These are phyloP conservation scores for Trypanosoma theileri DNA, from an alignment of 208 protist species.

Conservation along the genomic window DNA sequence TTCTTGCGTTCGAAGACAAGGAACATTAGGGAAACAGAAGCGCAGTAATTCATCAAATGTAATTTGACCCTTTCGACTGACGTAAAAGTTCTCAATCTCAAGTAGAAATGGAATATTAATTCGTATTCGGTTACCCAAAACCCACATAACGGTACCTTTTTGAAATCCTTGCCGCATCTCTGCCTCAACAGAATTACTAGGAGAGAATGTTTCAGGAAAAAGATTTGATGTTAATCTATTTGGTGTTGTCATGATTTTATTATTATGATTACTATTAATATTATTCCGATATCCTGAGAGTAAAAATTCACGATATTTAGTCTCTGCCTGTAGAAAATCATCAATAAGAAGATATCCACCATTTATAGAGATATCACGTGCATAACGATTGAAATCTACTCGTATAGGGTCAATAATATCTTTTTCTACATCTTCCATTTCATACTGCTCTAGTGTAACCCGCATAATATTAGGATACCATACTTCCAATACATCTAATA, in stretches of 20 bases:
- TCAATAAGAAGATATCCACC: conserved; percentile 17
- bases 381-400: conserved; percentile 23
- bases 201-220: background rate
- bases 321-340: conserved; percentile 20
- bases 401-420: conserved; percentile 19
- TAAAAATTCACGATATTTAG: conserved; percentile 6
- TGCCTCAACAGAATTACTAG: conserved; percentile 8
- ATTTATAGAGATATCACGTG: background rate
- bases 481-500: conserved; percentile 34
- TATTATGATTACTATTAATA: background rate
- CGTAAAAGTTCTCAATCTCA: conserved; percentile 29
- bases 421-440: conserved; percentile 12
- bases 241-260: background rate
- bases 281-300: background rate
- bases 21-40: conserved; percentile 27
- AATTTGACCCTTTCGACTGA: conserved; percentile 10
- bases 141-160: conserved; percentile 25
- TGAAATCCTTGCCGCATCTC: conserved; percentile 26
- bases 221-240: background rate
- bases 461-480: conserved; percentile 35
- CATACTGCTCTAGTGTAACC: conserved; percentile 30
- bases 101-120: conserved; percentile 20
- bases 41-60: conserved; percentile 26
- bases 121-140: conserved; percentile 23
- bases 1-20: conserved; percentile 22